Percentiles rank a stretch among this genome's conserved stretches.
phyloP scores from a whole-genome alignment of 345 rosid genomes.

The Rubroshorea leprosula region DNA sequence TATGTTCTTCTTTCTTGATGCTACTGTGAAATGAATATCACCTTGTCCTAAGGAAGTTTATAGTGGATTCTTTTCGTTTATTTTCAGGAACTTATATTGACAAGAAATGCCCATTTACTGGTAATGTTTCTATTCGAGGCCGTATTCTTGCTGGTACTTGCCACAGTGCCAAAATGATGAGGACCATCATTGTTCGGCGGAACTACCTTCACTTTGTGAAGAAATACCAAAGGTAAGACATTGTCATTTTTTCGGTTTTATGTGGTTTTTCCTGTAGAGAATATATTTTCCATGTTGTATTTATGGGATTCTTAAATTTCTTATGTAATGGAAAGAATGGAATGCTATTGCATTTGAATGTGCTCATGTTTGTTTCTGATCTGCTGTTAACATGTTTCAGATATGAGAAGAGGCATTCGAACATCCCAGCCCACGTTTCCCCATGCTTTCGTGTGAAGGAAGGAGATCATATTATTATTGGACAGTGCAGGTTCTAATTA shows the following conservation, averaged over 20 bases:
- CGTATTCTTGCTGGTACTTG: conserved; percentile 18
- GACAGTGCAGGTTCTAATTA: conserved; percentile 10
- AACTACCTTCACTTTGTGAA: conserved; percentile 17
- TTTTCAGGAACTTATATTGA: conserved; percentile 10
- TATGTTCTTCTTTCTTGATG: not conserved
- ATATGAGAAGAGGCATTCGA: conserved; percentile 14
- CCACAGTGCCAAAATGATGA: conserved; percentile 20
- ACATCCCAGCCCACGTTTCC: conserved; percentile 17
- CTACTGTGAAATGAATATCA: not conserved
- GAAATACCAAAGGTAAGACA: conserved; percentile 16
- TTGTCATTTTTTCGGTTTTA: not conserved
- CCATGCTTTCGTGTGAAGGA: conserved; percentile 22
- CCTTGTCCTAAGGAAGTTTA: not conserved
- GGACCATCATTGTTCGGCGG: conserved; percentile 17
- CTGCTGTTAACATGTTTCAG: not conserved
- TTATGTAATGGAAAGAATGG: not conserved
- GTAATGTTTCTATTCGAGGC: conserved; percentile 18
- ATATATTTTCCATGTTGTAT: not conserved
- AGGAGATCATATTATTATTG: conserved; percentile 19
- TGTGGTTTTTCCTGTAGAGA: not conserved
- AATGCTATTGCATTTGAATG: not conserved
- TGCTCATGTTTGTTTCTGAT: not conserved
- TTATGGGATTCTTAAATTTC: not conserved
- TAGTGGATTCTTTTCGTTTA: not conserved
- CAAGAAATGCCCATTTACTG: conserved; percentile 21